Conservation (phyloP, 257 asterid species). For the Solanum ossicruentum region DNA sequence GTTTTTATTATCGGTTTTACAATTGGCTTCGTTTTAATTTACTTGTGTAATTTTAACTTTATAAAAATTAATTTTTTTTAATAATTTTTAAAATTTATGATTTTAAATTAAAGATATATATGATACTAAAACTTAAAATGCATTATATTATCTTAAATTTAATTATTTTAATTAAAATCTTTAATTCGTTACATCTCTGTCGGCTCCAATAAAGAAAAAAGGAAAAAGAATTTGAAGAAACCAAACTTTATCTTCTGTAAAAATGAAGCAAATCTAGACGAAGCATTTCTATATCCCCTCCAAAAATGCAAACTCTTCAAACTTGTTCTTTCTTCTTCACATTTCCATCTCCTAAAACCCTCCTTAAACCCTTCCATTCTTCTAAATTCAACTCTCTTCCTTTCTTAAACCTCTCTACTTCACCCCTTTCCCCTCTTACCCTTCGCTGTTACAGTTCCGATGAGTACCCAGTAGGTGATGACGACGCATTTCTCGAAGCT, state of each 20-base stretch:
- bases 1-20: background rate
- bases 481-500: slow-evolving; percentile 52
- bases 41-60: too few relatives aligned
- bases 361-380: slow-evolving; percentile 37
- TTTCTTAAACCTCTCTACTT: background rate
- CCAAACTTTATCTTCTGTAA: background rate
- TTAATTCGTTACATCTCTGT: background rate
- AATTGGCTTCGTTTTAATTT: too few relatives aligned
- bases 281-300: background rate
- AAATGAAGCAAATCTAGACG: background rate
- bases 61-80: too few relatives aligned
- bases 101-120: too few relatives aligned
- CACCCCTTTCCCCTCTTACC: background rate
- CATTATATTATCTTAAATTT: too few relatives aligned
- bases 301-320: slow-evolving; percentile 45
- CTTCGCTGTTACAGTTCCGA: slow-evolving; percentile 49
- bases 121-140: too few relatives aligned
- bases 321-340: slow-evolving; percentile 18
- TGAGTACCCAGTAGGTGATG: slow-evolving; percentile 80
- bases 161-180: too few relatives aligned
- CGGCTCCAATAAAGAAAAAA: background rate
- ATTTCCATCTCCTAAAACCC: slow-evolving; percentile 51
- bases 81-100: too few relatives aligned
- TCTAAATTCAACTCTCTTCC: background rate
- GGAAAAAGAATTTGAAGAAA: background rate